Evolutionary conservation across 2,329 filamentous ascomycete species (phyloP).

Genomic region (Claviceps sp.): DNA sequence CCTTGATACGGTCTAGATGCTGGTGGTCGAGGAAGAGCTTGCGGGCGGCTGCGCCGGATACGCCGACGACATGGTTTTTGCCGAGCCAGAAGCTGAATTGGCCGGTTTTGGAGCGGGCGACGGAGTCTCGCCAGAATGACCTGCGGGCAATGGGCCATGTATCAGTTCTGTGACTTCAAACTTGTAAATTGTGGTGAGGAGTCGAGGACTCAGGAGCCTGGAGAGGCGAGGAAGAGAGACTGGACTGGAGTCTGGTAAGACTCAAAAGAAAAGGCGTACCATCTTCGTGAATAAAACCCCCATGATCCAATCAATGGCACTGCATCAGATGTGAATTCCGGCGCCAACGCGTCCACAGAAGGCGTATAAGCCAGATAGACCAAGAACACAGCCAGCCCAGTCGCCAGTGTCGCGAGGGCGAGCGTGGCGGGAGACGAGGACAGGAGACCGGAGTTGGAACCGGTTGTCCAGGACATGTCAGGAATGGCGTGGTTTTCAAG

Average conservation of each 20-base stretch:
- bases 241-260: background rate
- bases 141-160: background rate
- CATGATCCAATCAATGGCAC: background rate
- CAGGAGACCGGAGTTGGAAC: background rate
- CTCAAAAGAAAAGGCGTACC: background rate
- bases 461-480: background rate
- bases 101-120: conserved; percentile 1
- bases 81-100: conserved; percentile 9
- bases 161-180: background rate
- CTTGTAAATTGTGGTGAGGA: background rate
- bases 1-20: conserved; percentile 1
- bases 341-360: background rate
- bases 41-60: conserved; percentile 5
- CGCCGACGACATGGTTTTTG: conserved; percentile 6
- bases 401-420: background rate
- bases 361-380: conserved; percentile 1
- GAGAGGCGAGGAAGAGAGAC: background rate
- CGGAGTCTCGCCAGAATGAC: background rate
- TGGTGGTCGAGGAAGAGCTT: conserved; percentile 6
- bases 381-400: background rate
- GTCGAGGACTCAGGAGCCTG: no score
- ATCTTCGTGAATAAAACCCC: background rate
- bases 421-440: background rate
- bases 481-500: background rate
- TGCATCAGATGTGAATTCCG: background rate